Percentiles rank a stretch among this genome's conserved stretches.
Conservation (phyloP, 208 protist genomes). For the Entamoeba invadens region DNA sequence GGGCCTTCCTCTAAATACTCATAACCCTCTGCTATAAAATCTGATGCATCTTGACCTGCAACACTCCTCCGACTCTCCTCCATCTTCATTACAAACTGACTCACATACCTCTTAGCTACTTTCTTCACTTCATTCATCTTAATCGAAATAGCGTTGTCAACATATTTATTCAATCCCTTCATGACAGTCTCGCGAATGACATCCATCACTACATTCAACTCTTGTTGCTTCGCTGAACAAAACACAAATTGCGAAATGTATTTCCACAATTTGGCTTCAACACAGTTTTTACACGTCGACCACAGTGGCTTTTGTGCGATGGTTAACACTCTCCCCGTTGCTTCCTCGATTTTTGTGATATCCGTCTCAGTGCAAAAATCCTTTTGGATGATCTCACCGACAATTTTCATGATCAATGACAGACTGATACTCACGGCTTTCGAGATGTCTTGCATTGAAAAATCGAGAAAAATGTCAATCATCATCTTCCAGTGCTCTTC, state of each 20-base stretch:
- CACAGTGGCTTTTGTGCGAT: neutral
- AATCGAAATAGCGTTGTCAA: neutral
- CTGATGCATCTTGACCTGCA: neutral
- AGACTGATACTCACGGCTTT: neutral
- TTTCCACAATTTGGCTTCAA: neutral
- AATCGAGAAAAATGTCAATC: neutral
- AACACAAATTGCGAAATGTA: neutral
- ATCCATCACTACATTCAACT: neutral
- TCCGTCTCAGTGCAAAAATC: neutral
- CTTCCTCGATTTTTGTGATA: neutral
- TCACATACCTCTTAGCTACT: neutral
- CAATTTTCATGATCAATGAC: neutral
- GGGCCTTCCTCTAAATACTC: neutral
- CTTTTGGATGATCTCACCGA: neutral
- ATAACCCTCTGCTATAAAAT: neutral
- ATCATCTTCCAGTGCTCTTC: neutral
- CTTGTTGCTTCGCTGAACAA: neutral
- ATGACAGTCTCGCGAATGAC: neutral
- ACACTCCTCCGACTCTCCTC: neutral
- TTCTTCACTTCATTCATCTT: neutral
- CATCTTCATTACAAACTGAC: neutral
- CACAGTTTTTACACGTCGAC: neutral
- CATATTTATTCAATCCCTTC: neutral
- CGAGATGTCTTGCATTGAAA: neutral
- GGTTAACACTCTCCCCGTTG: neutral